Evolutionary conservation across 768 basidiomycete genomes (phyloP), one percentile per base, ranked within the genome.

Genomic region (Calocybe indica): DNA sequence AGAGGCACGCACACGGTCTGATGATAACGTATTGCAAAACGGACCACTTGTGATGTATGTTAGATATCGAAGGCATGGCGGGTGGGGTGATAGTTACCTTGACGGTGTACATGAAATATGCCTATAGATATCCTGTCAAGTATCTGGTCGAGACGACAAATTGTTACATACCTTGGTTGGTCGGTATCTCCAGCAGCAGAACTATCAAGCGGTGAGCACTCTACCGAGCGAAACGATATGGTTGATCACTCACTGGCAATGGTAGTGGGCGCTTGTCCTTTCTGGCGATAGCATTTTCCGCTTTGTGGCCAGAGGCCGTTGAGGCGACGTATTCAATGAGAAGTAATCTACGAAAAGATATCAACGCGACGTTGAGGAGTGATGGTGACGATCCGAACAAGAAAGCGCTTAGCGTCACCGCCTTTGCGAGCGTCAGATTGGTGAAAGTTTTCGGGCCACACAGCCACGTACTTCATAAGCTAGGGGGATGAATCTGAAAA

Each of bases 11-110:
- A 75, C 73, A 65, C 39, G 74, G 75, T 46, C 87, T 74, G 37
- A 92, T 67, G 48, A 92, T 78, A 15, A 88, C 82, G 60, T 92
- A 95, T 76, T 96, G 93, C 50, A 96, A 67, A 6, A 95, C 92
- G 36, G 78, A 72, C 89, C 91, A 94, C 80, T 91, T 58, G 41
- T 33, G 43, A 38, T 15, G 34, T 8, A 43, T 48, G 37, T 43
- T 13, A 46, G 37, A 11, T 49, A 15, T 15, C 14, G 33, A 49
- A 30, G 44, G n/a, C 36, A 49, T 13, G 29, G 22, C 35, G 9
- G 13, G 9, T 28, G 65, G 65, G 2, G 4, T 22, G 22, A 22
- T 22, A n/a, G n/a, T 5, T 54, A 85, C 90, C 72, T 90, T 91
- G 61, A 91, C 65, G 7, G 88, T 83, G 58, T 91, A 85, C 82